These are phyloP conservation scores for Obba rivulosa DNA, from an alignment of 768 basidiomycete genomes.

Conservation along the genomic window DNA sequence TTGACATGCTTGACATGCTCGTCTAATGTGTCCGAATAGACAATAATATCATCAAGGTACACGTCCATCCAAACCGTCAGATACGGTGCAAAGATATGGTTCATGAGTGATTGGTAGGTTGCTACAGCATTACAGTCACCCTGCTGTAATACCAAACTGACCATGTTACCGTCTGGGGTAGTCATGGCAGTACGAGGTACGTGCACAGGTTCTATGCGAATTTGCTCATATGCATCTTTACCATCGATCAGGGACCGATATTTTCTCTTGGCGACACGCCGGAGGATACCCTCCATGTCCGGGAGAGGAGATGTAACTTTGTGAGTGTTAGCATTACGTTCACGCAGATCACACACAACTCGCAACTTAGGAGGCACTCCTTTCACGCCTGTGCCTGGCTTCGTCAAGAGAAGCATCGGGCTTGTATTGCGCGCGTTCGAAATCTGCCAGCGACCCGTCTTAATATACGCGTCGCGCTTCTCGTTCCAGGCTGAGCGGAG, in stretches of 20 bases:
- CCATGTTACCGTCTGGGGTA: slow-evolving; percentile 25
- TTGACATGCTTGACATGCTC: slow-evolving; percentile 26
- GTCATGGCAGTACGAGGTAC: slow-evolving; percentile 18
- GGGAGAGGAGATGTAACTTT: slow-evolving; percentile 23
- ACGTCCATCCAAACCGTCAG: slow-evolving; percentile 27
- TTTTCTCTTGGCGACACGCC: slow-evolving; percentile 7
- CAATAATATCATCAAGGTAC: slow-evolving; percentile 29
- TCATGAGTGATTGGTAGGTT: slow-evolving; percentile 25
- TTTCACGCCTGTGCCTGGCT: slow-evolving; percentile 17
- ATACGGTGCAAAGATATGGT: slow-evolving; percentile 20
- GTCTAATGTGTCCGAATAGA: slow-evolving; percentile 25
- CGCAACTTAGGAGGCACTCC: slow-evolving; percentile 15
- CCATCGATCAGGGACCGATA: slow-evolving; percentile 19
- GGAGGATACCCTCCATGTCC: slow-evolving; percentile 11
- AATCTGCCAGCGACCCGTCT: slow-evolving; percentile 26
- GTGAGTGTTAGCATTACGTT: slow-evolving; percentile 27
- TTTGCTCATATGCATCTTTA: slow-evolving; percentile 25
- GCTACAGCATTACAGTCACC: slow-evolving; percentile 27
- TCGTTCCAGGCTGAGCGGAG: slow-evolving; percentile 19
- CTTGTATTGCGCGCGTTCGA: slow-evolving; percentile 20
- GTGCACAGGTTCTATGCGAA: slow-evolving; percentile 17
- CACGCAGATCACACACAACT: slow-evolving; percentile 22
- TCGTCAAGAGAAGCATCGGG: slow-evolving; percentile 29
- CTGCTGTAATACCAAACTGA: slow-evolving; percentile 23
- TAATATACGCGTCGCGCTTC: slow-evolving; percentile 26